These are phyloP conservation scores for Thyridium curvatum DNA, from an alignment of 2,329 filamentous ascomycete species.

Conservation along the genomic window DNA sequence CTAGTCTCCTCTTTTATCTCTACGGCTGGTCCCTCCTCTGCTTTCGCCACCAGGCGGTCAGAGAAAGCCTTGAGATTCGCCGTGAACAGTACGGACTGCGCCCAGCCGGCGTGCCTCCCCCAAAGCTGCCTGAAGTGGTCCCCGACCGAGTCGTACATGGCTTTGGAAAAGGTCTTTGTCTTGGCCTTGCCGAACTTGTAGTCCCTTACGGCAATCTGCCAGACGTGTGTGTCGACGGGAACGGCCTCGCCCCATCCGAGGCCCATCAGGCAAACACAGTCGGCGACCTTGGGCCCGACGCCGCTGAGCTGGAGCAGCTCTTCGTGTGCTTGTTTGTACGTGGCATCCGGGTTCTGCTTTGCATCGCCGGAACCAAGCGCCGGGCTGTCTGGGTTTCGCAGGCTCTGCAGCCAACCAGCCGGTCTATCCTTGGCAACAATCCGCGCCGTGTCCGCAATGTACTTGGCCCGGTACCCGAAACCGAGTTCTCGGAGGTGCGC, in stretches of 20 bases:
- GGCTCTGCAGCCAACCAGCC: conserved; percentile 65
- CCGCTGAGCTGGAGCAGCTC: conserved; percentile 74
- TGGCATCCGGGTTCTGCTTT: conserved; percentile 27
- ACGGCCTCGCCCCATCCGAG: conserved; percentile 93
- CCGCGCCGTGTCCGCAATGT: conserved; percentile 78
- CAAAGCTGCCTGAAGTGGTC: conserved; percentile 85
- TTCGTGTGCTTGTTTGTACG: conserved; percentile 73
- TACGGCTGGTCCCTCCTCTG: conserved; percentile 16
- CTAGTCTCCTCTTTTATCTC: conserved; percentile 6
- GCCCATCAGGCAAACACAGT: conserved; percentile 95
- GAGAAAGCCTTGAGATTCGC: conserved; percentile 85
- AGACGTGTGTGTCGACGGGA: conserved; percentile 95
- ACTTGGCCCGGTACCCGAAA: conserved; percentile 92
- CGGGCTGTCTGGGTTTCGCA: conserved; percentile 72
- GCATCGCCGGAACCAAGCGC: conserved; percentile 22
- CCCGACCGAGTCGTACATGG: conserved; percentile 82
- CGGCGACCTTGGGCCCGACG: conserved; percentile 93
- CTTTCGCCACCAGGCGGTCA: conserved; percentile 44
- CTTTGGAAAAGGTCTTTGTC: conserved; percentile 78
- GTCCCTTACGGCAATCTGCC: conserved; percentile 95
- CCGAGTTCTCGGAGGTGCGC: conserved; percentile 72
- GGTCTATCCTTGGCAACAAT: conserved; percentile 65
- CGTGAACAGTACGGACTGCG: conserved; percentile 93
- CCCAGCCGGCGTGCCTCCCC: conserved; percentile 95
- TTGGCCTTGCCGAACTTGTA: conserved; percentile 84